Conservation (phyloP, 768 basidiomycete genomes). For the Nidularia pulvinata region DNA sequence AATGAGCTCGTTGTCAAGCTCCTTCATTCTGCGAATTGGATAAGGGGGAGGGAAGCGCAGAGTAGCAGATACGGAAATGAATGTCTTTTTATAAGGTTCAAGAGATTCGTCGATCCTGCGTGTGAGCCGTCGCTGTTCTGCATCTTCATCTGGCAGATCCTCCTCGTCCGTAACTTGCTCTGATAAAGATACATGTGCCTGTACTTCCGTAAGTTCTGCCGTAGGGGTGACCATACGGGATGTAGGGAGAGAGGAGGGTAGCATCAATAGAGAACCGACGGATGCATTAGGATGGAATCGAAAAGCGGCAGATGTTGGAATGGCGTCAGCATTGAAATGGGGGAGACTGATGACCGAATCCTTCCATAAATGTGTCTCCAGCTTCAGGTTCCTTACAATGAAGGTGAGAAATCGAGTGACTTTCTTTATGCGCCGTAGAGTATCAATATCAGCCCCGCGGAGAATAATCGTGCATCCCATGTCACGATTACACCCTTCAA, state of each 20-base stretch:
- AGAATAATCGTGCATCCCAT: conserved; percentile 95
- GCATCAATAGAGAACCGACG: conserved; percentile 18
- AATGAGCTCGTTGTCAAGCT: conserved; percentile 78
- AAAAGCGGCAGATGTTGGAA: conserved; percentile 40
- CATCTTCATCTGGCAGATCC: conserved; percentile 70
- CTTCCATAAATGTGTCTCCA: conserved; percentile 95
- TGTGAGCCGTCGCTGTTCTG: conserved; percentile 67
- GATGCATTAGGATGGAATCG: conserved; percentile 16
- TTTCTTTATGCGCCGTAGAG: conserved; percentile 84
- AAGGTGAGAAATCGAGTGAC: conserved; percentile 92
- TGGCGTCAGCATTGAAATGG: conserved; percentile 62
- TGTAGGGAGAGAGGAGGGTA: conserved; percentile 19
- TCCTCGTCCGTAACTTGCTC: conserved; percentile 21
- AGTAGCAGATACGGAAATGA: conserved; percentile 93
- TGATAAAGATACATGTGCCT: conserved; percentile 6
- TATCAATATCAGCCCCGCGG: conserved; percentile 83
- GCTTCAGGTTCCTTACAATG: conserved; percentile 90
- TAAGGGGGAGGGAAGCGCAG: conserved; percentile 92
- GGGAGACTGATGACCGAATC: conserved; percentile 82
- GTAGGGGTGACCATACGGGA: conserved; percentile 25
- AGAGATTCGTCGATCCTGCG: conserved; percentile 79
- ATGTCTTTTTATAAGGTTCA: conserved; percentile 82
- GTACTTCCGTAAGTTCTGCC: conserved; percentile 2
- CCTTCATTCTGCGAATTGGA: conserved; percentile 85
- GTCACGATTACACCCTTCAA: conserved; percentile 92